Conservation (phyloP, 192 early-diverging fungal species). For the Entomortierella parvispora region DNA sequence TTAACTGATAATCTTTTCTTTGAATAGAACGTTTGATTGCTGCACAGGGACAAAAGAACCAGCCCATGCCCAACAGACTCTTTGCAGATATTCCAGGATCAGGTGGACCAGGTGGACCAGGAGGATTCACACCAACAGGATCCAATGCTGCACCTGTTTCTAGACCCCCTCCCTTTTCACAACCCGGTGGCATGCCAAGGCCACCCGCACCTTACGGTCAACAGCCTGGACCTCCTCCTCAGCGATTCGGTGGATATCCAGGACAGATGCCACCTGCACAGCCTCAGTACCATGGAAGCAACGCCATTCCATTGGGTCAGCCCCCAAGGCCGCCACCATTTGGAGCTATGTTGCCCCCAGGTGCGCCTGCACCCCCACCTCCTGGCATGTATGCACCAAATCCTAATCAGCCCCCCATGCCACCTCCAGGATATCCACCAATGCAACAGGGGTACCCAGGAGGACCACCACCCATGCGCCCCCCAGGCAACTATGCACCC, state of each 20-base stretch:
- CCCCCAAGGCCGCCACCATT: conserved; percentile 44
- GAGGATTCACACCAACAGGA: conserved; percentile 45
- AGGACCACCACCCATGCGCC: conserved; percentile 13
- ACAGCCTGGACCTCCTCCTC: conserved; percentile 20
- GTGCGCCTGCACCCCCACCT: conserved; percentile 19
- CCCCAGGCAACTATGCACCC: conserved; percentile 39
- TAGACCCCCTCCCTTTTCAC: conserved; percentile 31
- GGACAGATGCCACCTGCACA: conserved; percentile 32
- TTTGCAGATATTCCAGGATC: conserved; percentile 68
- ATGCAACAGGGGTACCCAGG: not conserved
- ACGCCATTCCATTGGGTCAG: conserved; percentile 47
- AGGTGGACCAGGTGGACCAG: conserved; percentile 29
- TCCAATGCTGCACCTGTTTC: conserved; percentile 34
- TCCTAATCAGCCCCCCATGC: conserved; percentile 37
- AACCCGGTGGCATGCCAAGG: conserved; percentile 33
- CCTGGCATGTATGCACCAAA: conserved; percentile 46
- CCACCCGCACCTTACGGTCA: conserved; percentile 42
- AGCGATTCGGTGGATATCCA: conserved; percentile 40
- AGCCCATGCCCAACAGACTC: conserved; percentile 72
- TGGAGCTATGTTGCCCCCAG: conserved; percentile 34
- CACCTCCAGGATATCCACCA: conserved; percentile 30
- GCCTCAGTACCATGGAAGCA: conserved; percentile 44
- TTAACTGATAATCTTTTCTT: conserved; percentile 6
- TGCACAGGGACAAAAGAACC: conserved; percentile 86
- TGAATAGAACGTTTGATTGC: conserved; percentile 88